Evolutionary conservation across 2,329 filamentous ascomycete species (phyloP).

Genomic region (Hypoxylon sp.): DNA sequence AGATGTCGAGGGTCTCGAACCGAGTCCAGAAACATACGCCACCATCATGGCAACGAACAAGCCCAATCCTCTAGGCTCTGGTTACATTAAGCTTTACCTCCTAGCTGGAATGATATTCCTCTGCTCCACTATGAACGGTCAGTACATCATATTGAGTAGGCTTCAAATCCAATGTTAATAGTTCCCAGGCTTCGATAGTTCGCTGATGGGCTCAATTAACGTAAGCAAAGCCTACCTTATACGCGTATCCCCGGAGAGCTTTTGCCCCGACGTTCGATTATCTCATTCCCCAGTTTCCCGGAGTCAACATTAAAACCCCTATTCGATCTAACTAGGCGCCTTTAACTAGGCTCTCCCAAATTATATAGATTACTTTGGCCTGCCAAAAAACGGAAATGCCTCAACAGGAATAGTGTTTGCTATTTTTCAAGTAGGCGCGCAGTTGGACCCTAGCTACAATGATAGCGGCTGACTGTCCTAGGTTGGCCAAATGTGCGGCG

Average conservation of each 20-base stretch:
- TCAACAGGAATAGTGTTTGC: conserved; percentile 62
- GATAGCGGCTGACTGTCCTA: conserved; percentile 38
- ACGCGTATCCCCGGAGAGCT: not conserved
- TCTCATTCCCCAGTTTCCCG: not conserved
- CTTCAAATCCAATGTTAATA: conserved; percentile 17
- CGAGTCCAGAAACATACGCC: conserved; percentile 52
- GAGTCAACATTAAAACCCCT: not conserved
- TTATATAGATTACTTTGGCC: conserved; percentile 59
- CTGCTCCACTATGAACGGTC: conserved; percentile 61
- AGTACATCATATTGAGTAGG: conserved; percentile 13
- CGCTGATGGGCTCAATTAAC: conserved; percentile 63
- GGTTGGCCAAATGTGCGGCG: conserved; percentile 61
- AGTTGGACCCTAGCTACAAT: not conserved
- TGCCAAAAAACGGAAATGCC: conserved; percentile 56
- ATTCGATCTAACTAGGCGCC: not conserved
- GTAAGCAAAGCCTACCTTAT: conserved; percentile 40
- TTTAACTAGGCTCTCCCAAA: conserved; percentile 54
- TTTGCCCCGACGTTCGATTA: not conserved
- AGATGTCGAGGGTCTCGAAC: conserved; percentile 35
- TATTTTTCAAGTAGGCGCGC: conserved; percentile 56
- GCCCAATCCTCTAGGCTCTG: conserved; percentile 52
- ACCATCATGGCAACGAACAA: conserved; percentile 54
- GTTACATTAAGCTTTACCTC: conserved; percentile 53
- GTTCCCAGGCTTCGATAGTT: conserved; percentile 58
- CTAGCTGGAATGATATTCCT: conserved; percentile 52